These are phyloP conservation scores for Oryza punctata DNA, from an alignment of 176 grass and related monocot species.

Conservation along the genomic window DNA sequence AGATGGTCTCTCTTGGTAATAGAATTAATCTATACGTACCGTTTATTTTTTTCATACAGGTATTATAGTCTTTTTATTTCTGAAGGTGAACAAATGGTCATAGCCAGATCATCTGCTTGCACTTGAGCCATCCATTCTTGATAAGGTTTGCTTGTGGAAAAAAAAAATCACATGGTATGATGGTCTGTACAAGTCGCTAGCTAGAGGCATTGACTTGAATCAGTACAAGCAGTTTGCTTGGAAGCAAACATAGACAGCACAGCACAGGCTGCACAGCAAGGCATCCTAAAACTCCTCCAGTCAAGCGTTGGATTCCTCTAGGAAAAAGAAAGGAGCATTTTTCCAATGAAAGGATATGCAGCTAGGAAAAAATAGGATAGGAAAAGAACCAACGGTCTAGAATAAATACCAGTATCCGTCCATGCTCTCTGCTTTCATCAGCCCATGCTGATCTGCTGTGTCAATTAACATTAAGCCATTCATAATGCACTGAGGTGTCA, in stretches of 20 bases:
- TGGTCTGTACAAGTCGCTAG: background rate
- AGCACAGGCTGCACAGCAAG: background rate
- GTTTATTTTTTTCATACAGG: too few relatives aligned
- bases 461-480: too few relatives aligned
- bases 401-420: conserved; percentile 18
- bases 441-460: conserved; percentile 32
- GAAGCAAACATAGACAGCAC: conserved; percentile 19
- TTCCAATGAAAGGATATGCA: background rate
- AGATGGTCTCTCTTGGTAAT: too few relatives aligned
- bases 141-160: background rate
- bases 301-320: conserved; percentile 44
- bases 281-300: background rate
- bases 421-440: conserved; percentile 6
- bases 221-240: background rate
- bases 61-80: background rate
- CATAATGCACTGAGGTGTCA: too few relatives aligned
- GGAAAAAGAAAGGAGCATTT: conserved; percentile 11
- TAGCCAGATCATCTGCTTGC: background rate
- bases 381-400: conserved; percentile 29
- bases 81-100: background rate
- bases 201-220: background rate
- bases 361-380: background rate
- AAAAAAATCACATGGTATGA: background rate
- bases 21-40: too few relatives aligned
- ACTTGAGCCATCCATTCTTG: conserved; percentile 16